Evolutionary conservation across 768 basidiomycete genomes (phyloP).

Genomic region (Kockovaella imperatae): DNA sequence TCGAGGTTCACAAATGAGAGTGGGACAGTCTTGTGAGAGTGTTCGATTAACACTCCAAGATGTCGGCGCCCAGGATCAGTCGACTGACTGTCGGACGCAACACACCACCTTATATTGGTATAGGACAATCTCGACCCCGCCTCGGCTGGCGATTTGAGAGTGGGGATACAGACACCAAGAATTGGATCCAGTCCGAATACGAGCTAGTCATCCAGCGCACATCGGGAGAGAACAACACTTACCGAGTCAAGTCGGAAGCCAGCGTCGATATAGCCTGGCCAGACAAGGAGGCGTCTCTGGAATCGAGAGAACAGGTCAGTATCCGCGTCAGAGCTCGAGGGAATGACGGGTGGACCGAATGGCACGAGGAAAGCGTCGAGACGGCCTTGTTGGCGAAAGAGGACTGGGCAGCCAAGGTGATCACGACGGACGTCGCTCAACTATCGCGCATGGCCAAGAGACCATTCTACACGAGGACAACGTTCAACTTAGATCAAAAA

Average conservation of each 20-base stretch:
- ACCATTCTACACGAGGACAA: conserved; percentile 20
- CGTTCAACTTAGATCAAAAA: conserved; percentile 2
- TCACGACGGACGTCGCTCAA: background rate
- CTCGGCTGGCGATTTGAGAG: conserved; percentile 27
- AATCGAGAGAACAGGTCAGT: conserved; percentile 16
- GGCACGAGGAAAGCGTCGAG: conserved; percentile 12
- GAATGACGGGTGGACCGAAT: background rate
- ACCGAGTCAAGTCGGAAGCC: conserved; percentile 6
- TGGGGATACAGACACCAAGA: background rate
- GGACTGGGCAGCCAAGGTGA: conserved; percentile 21
- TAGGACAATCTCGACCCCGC: conserved; percentile 10
- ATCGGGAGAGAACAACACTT: background rate
- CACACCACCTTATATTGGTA: too few relatives aligned
- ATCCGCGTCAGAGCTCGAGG: conserved; percentile 11
- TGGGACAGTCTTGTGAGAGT: too few relatives aligned
- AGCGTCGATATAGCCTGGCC: conserved; percentile 28
- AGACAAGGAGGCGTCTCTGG: conserved; percentile 2
- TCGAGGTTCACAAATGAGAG: too few relatives aligned
- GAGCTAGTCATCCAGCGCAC: conserved; percentile 10
- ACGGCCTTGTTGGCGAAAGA: conserved; percentile 14
- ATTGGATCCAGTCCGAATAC: conserved; percentile 28
- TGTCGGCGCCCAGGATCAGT: background rate
- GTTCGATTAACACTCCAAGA: background rate
- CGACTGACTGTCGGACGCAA: conserved; percentile 8
- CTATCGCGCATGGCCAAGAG: conserved; percentile 9